Conservation (phyloP, 2,329 filamentous ascomycete genomes). For the Raffaelea deltoideospora region DNA sequence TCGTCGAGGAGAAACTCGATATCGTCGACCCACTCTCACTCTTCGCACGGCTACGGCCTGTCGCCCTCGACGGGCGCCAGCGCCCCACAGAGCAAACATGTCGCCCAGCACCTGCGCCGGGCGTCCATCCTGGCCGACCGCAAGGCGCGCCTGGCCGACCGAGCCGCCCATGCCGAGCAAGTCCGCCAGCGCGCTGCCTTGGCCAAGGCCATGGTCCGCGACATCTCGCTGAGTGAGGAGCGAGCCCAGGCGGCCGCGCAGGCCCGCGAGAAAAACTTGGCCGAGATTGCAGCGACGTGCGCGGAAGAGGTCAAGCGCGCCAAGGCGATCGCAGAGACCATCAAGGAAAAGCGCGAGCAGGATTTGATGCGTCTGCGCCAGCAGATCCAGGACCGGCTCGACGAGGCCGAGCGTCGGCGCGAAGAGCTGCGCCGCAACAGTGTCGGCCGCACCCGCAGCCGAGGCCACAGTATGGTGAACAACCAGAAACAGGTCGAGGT, state of each 20-base stretch:
- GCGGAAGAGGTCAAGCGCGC: constrained; percentile 72
- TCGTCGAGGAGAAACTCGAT: constrained; percentile 70
- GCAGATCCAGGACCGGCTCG: constrained; percentile 68
- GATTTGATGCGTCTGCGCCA: constrained; percentile 53
- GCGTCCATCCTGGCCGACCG: constrained; percentile 69
- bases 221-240: constrained; percentile 56
- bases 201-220: constrained; percentile 52
- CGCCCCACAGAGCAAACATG: constrained; percentile 58
- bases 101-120: constrained; percentile 65
- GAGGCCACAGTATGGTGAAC: constrained; percentile 35
- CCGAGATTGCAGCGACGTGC: constrained; percentile 66
- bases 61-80: constrained; percentile 14
- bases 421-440: constrained; percentile 46
- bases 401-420: constrained; percentile 59
- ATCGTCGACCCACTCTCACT: constrained; percentile 59
- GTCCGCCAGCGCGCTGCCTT: constrained; percentile 62
- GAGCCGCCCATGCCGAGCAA: constrained; percentile 71
- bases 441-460: constrained; percentile 29
- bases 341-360: constrained; percentile 65
- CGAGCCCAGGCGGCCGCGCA: constrained; percentile 62
- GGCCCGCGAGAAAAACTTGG: constrained; percentile 64
- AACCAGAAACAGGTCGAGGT: constrained; percentile 31
- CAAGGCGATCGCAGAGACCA: constrained; percentile 68
- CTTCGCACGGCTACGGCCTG: constrained; percentile 42
- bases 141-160: constrained; percentile 63